phyloP scores from a whole-genome alignment of 306 rosid genomes.

The Cicer yamashitae region DNA sequence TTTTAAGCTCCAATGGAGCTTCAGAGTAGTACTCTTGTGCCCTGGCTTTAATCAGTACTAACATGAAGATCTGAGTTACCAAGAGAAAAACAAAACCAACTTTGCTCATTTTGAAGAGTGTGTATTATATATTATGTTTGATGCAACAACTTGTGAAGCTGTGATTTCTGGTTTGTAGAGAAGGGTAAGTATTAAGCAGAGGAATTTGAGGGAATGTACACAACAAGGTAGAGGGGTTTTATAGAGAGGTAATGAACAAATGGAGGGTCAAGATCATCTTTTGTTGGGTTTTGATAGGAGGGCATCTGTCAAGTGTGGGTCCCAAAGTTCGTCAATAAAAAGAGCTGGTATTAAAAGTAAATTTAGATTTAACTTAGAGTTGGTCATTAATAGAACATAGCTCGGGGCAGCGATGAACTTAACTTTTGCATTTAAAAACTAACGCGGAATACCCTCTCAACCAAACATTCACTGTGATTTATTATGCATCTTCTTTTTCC shows the following conservation, averaged over 20 bases:
- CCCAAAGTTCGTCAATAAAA: constrained; percentile 27
- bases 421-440: neutral
- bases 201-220: constrained; percentile 16
- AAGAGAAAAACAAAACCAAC: constrained; percentile 50
- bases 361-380: neutral
- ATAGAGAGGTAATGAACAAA: constrained; percentile 27
- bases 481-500: neutral
- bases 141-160: constrained; percentile 11
- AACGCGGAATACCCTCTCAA: constrained; percentile 17
- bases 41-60: constrained; percentile 47
- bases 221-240: neutral
- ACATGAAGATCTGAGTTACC: constrained; percentile 47
- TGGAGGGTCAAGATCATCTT: constrained; percentile 39
- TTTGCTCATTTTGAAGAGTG: constrained; percentile 53
- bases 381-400: neutral
- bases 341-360: too few relatives aligned
- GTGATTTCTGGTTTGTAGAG: constrained; percentile 19
- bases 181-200: neutral
- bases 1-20: constrained; percentile 46
- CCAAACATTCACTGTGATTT: constrained; percentile 2
- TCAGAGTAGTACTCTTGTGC: constrained; percentile 38
- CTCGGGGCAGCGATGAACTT: neutral
- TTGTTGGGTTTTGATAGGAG: constrained; percentile 19
- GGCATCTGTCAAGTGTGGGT: constrained; percentile 46
- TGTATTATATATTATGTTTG: neutral